Base-by-base conservation (phyloP, 208 protist species). In the Kentomonas sorsogonicus region DNA sequence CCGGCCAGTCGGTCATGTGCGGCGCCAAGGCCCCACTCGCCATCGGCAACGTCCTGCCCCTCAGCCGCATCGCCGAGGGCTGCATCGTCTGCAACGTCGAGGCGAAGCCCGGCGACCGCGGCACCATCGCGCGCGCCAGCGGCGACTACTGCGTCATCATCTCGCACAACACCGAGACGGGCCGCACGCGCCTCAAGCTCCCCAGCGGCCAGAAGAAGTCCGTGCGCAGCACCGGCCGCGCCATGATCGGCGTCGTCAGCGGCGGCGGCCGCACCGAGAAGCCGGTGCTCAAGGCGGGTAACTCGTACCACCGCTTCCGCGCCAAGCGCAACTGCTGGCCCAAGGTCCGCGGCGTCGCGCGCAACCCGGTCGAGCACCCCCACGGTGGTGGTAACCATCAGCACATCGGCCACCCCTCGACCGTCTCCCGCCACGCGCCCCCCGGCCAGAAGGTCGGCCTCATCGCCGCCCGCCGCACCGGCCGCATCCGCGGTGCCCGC, bases 361-460 rank as follows among this genome's bases (percentile, higher is more conserved):
- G 33, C 5, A 36, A 36, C 33, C 11, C 11, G 5, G 11, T 36
- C 38, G 96, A 98, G 84, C 98, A 99, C 81, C 98, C 98, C 31
- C 97, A 99, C 77, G 98, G 98, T 96, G 98, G 98, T 98, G 98
- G 98, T 98, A 99, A 99, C 80, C 98, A 99, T 91, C 97, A 99
- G 95, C 98, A 99, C 83, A 97, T 99, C 87, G 98, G 98, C 16
- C 38, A 11, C 38, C 38, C 38, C 38, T 95, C 90, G n/a, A 98
- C 95, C 56, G 4, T 51, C 23, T 61, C 11, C 55, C 26, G 56
- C 26, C 25, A 22, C 9, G 13, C 26, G 25, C 3, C 13, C 5
- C 31, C 26, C 15, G n/a, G 56, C n/a, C 6, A 40, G 18, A 13
- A n/a, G 30, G 30, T 53, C 20, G 55, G 9, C 9, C 15, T 26